Evolutionary conservation across 345 rosid species (phyloP).

Genomic region (Rhizophora mangle): DNA sequence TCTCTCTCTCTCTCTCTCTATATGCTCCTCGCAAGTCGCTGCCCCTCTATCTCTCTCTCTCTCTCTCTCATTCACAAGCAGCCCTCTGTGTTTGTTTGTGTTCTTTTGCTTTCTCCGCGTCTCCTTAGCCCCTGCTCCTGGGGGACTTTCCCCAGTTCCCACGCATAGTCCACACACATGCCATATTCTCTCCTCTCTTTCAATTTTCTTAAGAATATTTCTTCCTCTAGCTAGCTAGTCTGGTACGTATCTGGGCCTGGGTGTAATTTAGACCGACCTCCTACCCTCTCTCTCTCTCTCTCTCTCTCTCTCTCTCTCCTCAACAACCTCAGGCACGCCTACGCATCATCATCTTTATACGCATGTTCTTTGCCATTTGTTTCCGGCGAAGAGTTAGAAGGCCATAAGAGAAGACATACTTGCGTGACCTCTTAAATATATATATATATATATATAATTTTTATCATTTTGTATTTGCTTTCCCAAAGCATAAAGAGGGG

Average conservation of each 20-base stretch:
- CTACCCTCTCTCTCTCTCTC: conserved; percentile 6
- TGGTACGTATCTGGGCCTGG: no score
- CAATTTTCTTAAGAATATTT: not conserved
- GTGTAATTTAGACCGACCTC: no score
- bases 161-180: conserved; percentile 15
- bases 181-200: conserved; percentile 13
- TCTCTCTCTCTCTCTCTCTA: conserved; percentile 13
- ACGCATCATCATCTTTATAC: conserved; percentile 60
- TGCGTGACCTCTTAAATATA: conserved; percentile 32
- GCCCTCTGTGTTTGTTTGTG: conserved; percentile 12
- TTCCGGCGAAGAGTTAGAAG: conserved; percentile 35
- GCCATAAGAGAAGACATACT: conserved; percentile 18
- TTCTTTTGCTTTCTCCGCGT: conserved; percentile 55
- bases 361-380: conserved; percentile 40
- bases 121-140: conserved; percentile 77
- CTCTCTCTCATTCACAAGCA: conserved; percentile 4
- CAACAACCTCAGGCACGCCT: conserved; percentile 16
- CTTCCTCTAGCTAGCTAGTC: no score
- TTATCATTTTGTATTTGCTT: not conserved
- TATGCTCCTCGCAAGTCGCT: not conserved
- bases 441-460: not conserved
- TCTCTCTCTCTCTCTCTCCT: not conserved
- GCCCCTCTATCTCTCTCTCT: not conserved
- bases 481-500: not conserved
- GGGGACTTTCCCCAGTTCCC: conserved; percentile 53